Conservation (phyloP, 208 protist genomes). For the Naegleria lovaniensis region DNA sequence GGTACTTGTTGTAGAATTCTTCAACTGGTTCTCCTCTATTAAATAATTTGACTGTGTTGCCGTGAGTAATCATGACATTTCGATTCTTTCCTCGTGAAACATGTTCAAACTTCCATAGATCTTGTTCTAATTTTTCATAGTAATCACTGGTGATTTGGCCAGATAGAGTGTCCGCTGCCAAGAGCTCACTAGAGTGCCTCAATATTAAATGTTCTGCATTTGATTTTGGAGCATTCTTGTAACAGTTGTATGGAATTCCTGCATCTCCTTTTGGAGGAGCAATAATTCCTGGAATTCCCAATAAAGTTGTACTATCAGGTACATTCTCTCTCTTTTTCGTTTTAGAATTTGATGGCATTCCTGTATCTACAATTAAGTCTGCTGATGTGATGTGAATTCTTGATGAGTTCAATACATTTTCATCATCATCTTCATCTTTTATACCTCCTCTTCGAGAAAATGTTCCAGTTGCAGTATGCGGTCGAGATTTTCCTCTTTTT, state of each 20-base stretch:
- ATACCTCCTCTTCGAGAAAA: background rate
- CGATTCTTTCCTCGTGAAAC: background rate
- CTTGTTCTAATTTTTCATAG: background rate
- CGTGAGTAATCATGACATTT: background rate
- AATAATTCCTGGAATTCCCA: background rate
- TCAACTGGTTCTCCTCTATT: constrained; percentile 9
- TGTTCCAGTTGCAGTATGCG: background rate
- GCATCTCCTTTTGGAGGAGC: background rate
- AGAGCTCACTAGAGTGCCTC: background rate
- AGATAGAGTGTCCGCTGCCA: background rate
- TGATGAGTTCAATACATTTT: background rate
- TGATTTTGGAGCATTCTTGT: background rate
- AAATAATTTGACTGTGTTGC: background rate
- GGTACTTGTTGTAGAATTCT: background rate
- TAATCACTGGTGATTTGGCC: background rate
- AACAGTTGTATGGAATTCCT: background rate
- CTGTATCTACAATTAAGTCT: background rate
- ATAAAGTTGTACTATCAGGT: background rate
- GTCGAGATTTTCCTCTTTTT: background rate
- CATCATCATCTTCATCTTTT: background rate
- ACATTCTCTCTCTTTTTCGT: background rate
- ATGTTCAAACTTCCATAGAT: background rate
- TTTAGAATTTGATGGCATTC: background rate
- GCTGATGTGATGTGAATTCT: background rate
- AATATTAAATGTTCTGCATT: background rate